Evolutionary conservation across 805 yeast genomes (phyloP).

Genomic region (Candida ovalis): DNA sequence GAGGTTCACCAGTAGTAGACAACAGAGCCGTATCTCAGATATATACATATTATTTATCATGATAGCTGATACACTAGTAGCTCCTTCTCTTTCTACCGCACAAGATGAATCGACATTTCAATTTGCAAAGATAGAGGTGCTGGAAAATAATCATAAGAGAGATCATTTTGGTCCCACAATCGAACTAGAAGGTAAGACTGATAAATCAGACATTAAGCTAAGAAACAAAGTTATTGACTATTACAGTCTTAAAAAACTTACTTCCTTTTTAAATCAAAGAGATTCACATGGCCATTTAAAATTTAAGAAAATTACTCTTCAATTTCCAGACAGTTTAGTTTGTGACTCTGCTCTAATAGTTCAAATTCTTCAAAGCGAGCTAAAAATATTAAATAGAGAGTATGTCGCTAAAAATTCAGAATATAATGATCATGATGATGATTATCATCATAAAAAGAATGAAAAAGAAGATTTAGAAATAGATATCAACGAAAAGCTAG

Average conservation of each 20-base stretch:
- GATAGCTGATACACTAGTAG: slow-evolving; percentile 31
- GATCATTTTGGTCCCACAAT: slow-evolving; percentile 27
- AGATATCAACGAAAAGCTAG: slow-evolving; percentile 7
- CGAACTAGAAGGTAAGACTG: slow-evolving; percentile 19
- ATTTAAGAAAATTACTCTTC: slow-evolving; percentile 65
- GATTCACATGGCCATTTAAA: slow-evolving; percentile 24
- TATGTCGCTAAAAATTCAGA: slow-evolving; percentile 9
- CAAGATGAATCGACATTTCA: slow-evolving; percentile 59
- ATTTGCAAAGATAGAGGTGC: slow-evolving; percentile 39
- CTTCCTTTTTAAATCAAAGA: slow-evolving; percentile 23
- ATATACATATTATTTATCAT: not conserved
- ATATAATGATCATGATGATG: not conserved
- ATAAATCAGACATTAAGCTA: slow-evolving; percentile 27
- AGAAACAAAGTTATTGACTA: slow-evolving; percentile 39
- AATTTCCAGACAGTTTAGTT: slow-evolving; percentile 82
- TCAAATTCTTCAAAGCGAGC: slow-evolving; percentile 44
- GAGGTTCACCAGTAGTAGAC: too few species aligned
- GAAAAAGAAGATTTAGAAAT: not conserved
- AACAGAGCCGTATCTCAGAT: too few species aligned
- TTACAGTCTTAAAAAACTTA: slow-evolving; percentile 43
- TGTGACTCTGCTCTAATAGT: slow-evolving; percentile 74
- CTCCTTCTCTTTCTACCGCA: slow-evolving; percentile 73
- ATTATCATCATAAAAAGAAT: not conserved
- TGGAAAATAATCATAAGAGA: slow-evolving; percentile 12
- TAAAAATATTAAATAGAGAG: slow-evolving; percentile 14